phyloP scores from a whole-genome alignment of 139 green algal genomes.

The Chlorella sp. region DNA sequence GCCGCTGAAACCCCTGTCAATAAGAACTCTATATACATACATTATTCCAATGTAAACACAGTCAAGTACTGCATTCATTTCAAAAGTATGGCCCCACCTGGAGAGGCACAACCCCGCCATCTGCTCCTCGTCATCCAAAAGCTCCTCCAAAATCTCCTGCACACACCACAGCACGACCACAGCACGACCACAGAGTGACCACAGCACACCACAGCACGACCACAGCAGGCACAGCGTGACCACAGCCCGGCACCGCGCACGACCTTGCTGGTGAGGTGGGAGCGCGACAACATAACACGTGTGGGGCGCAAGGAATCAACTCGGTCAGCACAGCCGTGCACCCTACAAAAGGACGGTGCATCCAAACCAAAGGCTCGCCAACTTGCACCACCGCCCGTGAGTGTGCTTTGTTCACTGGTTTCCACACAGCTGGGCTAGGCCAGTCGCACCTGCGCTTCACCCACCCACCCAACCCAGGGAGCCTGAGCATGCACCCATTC shows the following conservation, averaged over 20 bases:
- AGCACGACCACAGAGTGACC: not conserved
- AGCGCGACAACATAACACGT: too few relatives aligned
- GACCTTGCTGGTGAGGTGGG: too few relatives aligned
- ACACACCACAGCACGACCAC: not conserved
- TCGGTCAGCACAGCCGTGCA: not conserved
- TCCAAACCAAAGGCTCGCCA: not conserved
- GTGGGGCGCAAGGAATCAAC: not conserved
- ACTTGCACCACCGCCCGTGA: not conserved
- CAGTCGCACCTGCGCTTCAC: too few relatives aligned
- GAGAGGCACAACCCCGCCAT: constrained; percentile 43
- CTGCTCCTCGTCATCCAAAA: constrained; percentile 35
- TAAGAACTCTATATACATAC: too few relatives aligned
- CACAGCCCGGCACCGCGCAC: not conserved
- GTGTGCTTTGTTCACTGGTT: too few relatives aligned
- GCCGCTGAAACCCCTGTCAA: too few relatives aligned
- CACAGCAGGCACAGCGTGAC: not conserved
- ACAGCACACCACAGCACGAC: not conserved
- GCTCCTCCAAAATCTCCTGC: constrained; percentile 38
- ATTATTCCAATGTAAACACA: too few relatives aligned
- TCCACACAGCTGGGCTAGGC: too few relatives aligned
- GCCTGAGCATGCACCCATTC: too few relatives aligned
- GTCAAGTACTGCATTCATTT: too few relatives aligned
- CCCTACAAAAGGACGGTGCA: not conserved
- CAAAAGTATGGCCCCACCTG: not conserved
- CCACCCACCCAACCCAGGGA: too few relatives aligned